phyloP scores from a whole-genome alignment of 768 basidiomycete species.

The Mycena sanguinolenta region DNA sequence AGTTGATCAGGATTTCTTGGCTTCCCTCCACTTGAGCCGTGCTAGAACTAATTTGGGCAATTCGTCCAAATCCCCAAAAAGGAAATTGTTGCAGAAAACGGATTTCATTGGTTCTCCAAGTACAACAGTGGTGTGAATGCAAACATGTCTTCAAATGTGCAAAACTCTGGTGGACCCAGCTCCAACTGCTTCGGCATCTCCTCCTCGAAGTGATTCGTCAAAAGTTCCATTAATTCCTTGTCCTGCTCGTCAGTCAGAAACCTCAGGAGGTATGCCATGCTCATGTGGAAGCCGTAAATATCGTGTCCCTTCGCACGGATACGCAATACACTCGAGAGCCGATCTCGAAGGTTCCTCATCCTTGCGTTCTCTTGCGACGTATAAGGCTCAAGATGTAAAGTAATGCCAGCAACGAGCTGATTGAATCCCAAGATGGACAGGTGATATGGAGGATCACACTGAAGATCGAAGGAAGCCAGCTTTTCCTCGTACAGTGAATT shows the following conservation, averaged over 20 bases:
- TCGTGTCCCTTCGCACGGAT: not conserved
- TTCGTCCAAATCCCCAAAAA: not conserved
- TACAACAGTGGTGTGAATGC: not conserved
- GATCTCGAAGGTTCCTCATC: not conserved
- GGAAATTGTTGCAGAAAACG: not conserved
- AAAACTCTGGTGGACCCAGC: not conserved
- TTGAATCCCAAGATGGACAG: not conserved
- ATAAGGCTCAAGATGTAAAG: not conserved
- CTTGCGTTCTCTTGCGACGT: not conserved
- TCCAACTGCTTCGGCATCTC: not conserved
- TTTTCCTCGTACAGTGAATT: not conserved
- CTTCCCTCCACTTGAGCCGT: too few relatives aligned
- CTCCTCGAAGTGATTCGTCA: not conserved
- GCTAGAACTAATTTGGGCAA: too few relatives aligned
- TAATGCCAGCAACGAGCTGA: not conserved
- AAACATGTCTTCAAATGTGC: constrained; percentile 4
- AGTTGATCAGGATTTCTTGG: too few relatives aligned
- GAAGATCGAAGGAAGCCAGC: not conserved
- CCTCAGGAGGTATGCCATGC: not conserved
- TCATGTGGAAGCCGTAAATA: not conserved
- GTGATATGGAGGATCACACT: constrained; percentile 1
- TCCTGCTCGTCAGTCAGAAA: not conserved
- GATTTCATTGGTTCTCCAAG: not conserved
- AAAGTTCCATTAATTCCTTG: not conserved
- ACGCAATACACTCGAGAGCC: not conserved